Conservation (phyloP, 2,329 filamentous ascomycete genomes). For the Aspergillus sp. region DNA sequence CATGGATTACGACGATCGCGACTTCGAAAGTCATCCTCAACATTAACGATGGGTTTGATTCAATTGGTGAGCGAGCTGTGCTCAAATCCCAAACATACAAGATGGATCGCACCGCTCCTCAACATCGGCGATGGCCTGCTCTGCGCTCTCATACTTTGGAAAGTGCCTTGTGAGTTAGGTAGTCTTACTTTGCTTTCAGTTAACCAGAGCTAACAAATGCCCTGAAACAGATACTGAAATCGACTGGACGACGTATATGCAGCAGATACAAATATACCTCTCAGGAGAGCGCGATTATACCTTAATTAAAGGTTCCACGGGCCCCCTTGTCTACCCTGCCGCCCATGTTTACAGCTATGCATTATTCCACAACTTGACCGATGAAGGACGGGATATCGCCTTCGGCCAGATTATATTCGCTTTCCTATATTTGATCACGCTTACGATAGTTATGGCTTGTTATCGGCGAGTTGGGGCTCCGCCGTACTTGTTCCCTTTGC, state of each 20-base stretch:
- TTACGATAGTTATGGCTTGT: slow-evolving; percentile 77
- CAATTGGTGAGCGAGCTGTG: slow-evolving; percentile 41
- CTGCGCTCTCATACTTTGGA: slow-evolving; percentile 73
- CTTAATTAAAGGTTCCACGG: slow-evolving; percentile 81
- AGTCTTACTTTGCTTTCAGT: slow-evolving; percentile 7
- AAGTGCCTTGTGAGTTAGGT: slow-evolving; percentile 71
- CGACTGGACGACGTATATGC: slow-evolving; percentile 96
- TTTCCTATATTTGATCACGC: slow-evolving; percentile 71
- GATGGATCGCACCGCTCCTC: slow-evolving; percentile 66
- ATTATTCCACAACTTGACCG: slow-evolving; percentile 73
- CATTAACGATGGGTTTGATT: slow-evolving; percentile 33
- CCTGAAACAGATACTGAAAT: slow-evolving; percentile 80
- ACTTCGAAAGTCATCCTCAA: slow-evolving; percentile 2
- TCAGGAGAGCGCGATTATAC: slow-evolving; percentile 86
- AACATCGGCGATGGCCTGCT: slow-evolving; percentile 70
- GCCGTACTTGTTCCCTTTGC: slow-evolving; percentile 80
- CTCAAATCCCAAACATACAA: slow-evolving; percentile 55
- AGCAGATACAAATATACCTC: slow-evolving; percentile 78
- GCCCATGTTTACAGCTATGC: slow-evolving; percentile 92
- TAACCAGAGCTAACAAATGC: slow-evolving; percentile 17
- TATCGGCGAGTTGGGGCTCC: slow-evolving; percentile 62
- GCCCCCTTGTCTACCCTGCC: slow-evolving; percentile 91
- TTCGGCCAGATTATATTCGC: slow-evolving; percentile 84
- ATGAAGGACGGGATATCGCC: slow-evolving; percentile 71
- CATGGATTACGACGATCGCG: not conserved